A percentile compares a stretch with the other conserved stretches of the same genome.
Conservation (phyloP, 1,139 yeast species). For the Yarrowia galli region DNA sequence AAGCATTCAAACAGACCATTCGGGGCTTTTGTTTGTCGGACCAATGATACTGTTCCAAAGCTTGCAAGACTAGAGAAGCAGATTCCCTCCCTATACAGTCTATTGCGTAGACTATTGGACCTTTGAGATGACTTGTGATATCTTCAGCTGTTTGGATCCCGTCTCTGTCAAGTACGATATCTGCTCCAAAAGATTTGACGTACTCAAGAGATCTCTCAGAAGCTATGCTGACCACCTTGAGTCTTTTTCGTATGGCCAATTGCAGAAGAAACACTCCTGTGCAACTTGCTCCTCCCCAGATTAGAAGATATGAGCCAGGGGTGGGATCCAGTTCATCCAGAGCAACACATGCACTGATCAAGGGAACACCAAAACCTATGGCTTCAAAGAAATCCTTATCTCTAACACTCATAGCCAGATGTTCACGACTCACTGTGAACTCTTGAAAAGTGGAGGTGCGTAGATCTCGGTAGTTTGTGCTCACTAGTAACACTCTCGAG, state of each 20-base stretch:
- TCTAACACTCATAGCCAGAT: slow-evolving; percentile 47
- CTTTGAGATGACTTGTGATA: slow-evolving; percentile 41
- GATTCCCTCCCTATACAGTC: slow-evolving; percentile 13
- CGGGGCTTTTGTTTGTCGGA: background rate
- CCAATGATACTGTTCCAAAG: background rate
- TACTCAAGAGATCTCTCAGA: slow-evolving; percentile 51
- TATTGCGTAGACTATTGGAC: slow-evolving; percentile 44
- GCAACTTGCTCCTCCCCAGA: slow-evolving; percentile 61
- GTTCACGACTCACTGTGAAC: slow-evolving; percentile 54
- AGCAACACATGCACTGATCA: slow-evolving; percentile 56
- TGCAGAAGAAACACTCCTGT: slow-evolving; percentile 57
- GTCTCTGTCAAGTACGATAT: slow-evolving; percentile 53
- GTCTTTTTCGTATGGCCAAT: slow-evolving; percentile 54
- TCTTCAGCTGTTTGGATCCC: slow-evolving; percentile 43
- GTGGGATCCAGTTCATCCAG: slow-evolving; percentile 40
- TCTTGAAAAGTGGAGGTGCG: slow-evolving; percentile 59
- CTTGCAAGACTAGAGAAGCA: background rate
- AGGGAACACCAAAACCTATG: slow-evolving; percentile 56
- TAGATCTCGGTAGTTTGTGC: slow-evolving; percentile 58
- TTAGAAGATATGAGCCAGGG: slow-evolving; percentile 44
- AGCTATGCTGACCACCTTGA: slow-evolving; percentile 55
- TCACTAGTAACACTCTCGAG: slow-evolving; percentile 54
- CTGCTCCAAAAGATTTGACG: slow-evolving; percentile 54
- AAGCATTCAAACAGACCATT: background rate
- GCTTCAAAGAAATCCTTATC: slow-evolving; percentile 52